Evolutionary conservation across 2,329 filamentous ascomycete genomes (phyloP), one percentile per base, ranked within the genome.

Genomic region (Exophiala sp.): DNA sequence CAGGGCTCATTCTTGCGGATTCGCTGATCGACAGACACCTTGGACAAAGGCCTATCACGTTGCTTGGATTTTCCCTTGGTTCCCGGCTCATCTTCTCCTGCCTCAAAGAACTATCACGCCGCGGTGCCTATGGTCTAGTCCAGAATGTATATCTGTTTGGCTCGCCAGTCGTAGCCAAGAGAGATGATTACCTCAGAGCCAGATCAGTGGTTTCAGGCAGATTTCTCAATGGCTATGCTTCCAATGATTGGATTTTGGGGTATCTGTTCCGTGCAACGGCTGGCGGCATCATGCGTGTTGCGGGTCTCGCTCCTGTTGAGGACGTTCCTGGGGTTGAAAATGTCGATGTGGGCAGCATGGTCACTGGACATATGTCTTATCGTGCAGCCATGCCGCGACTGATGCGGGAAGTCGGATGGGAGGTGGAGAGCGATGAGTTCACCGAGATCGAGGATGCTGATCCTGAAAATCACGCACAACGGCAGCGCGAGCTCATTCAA

Each of bases 71-170:
- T 74, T 97, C 92, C 1, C 81, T 97, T 3, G 94, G 94, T 14
- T 86, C 91, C 6, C 82, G 94, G 58, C 88, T 99, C 54, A 96
- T 99, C 64, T 96, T 94, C 69, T 88, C 90, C 6, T 96, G 91
- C 65, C 76, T 99, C 32, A 85, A 86, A 62, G 94, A 99, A 70
- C 83, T 99, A 21, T 85, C 90, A 3, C 85, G 83, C 57, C 89
- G 88, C 65, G 90, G 90, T 11, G 92, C 89, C 0, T 86, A 87
- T 60, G 94, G 94, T 1, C 75, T 99, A 10, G 79, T 99, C 4
- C 91, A 99, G 67, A 97, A 97, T 63, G 94, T 95, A 4, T 97
- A 95, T 71, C 75, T 97, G 47, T 97, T 96, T 69, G 94, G 94
- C 9, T 90, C 90, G 9, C 94, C 94, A 2, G 78, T 96, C 8